A percentile compares a stretch with the other conserved stretches of the same genome.
These are phyloP conservation scores for Xerocomellus intermedius DNA, from an alignment of 768 basidiomycete species.

Conservation along the genomic window DNA sequence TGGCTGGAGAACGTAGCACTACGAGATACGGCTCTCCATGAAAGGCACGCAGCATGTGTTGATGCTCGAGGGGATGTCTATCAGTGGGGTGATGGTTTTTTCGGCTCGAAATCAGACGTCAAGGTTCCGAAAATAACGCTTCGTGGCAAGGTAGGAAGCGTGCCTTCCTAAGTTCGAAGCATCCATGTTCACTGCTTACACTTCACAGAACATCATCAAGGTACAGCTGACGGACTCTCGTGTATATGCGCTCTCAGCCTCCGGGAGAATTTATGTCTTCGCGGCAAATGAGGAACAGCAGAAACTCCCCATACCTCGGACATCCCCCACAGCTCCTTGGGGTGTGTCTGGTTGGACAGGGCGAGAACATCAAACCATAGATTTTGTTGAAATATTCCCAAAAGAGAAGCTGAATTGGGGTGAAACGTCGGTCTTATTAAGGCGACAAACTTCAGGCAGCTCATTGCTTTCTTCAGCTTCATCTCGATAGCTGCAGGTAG, in stretches of 20 bases:
- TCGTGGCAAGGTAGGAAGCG: conserved; percentile 55
- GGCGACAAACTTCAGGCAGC: neutral
- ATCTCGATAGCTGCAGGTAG: conserved; percentile 69
- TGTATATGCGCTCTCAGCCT: conserved; percentile 76
- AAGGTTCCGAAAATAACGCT: conserved; percentile 52
- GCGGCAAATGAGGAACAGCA: conserved; percentile 53
- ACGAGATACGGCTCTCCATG: conserved; percentile 68
- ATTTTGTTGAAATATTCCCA: conserved; percentile 62
- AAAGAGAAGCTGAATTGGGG: conserved; percentile 53
- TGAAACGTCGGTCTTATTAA: conserved; percentile 55
- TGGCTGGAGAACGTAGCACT: conserved; percentile 71
- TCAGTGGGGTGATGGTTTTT: conserved; percentile 77
- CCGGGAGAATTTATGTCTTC: conserved; percentile 73
- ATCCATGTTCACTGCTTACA: neutral
- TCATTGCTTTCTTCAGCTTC: conserved; percentile 47
- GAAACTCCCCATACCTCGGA: conserved; percentile 35
- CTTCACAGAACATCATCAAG: conserved; percentile 60
- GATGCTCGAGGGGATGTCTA: conserved; percentile 80
- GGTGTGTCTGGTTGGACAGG: conserved; percentile 62
- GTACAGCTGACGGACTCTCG: conserved; percentile 58
- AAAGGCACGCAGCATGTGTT: conserved; percentile 68
- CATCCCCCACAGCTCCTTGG: conserved; percentile 51
- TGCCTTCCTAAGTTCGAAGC: neutral
- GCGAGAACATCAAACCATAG: conserved; percentile 46
- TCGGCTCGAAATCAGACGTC: conserved; percentile 33